Evolutionary conservation across 192 early-diverging fungal genomes (phyloP).

Genomic region (Coemansia sp.): DNA sequence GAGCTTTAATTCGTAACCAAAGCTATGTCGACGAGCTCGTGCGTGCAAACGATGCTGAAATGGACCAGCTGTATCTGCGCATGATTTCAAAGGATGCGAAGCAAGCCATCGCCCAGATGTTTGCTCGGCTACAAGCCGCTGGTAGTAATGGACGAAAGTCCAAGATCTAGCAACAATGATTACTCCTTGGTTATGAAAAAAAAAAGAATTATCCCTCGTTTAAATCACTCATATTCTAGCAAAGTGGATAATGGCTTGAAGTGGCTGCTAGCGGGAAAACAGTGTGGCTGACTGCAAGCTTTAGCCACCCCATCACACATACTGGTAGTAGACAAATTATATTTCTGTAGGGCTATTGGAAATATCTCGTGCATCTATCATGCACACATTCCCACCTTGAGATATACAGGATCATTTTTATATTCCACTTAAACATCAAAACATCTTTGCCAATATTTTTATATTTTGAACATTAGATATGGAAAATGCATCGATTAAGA

Average conservation of each 20-base stretch:
- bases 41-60: constrained; percentile 59
- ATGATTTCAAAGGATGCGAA: constrained; percentile 61
- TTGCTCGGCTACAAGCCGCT: constrained; percentile 38
- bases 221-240: neutral
- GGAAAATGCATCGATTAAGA: neutral
- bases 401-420: neutral
- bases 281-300: neutral
- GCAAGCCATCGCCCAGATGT: constrained; percentile 54
- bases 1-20: constrained; percentile 57
- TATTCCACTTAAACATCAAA: neutral
- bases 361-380: neutral
- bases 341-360: neutral
- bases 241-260: neutral
- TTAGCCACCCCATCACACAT: neutral
- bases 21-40: constrained; percentile 55
- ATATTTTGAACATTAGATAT: neutral
- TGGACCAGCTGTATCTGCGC: constrained; percentile 59
- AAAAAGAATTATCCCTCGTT: neutral
- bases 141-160: constrained; percentile 1
- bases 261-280: neutral
- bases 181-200: neutral
- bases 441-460: neutral
- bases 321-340: neutral
- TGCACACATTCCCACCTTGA: neutral
- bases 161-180: constrained; percentile 15